Evolutionary conservation across 2,329 filamentous ascomycete species (phyloP), one percentile per base, ranked within the genome.

Genomic region (Sporothrix globosa): DNA sequence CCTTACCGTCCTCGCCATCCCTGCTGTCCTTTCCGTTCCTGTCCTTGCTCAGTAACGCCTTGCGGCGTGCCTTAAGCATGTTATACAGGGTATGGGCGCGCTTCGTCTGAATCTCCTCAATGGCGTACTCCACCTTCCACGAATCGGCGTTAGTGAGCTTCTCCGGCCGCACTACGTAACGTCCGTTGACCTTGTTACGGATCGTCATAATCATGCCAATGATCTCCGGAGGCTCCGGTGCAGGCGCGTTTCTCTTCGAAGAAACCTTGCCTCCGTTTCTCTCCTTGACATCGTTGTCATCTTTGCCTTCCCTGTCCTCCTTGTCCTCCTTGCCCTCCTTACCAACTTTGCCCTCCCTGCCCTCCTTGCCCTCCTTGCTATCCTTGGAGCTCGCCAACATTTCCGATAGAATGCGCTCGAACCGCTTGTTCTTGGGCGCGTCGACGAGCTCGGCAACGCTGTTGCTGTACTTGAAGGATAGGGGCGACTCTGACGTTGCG

Each of bases 71-170:
- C 60, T 69, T 69, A 53, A 74, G 56, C 69, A 72, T 44, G 21
- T 48, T 39, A 68, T 74, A 75, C 41, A 75, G 72, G 41, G 39
- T 56, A 4, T 11, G 19, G 13, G 71, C 71, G 2, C 72, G 72
- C 24, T 21, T 17, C 5, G 34, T 30, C 41, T 39, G 10, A 24
- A 75, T 75, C 50, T 74, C 91, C 60, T 86, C 84, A 63, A 97
- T 81, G 48, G 89, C 85, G 79, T 97, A 97, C 75, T 96, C 88
- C n/a, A 97, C 82, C 0, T 81, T 78, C 94, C 94, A 97, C 76
- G 73, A 88, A 71, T 77, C 78, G 6, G 11, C 24, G 17, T 75
- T 44, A 0, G 67, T 78, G 60, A 90, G 77, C 0, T 83, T 74
- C 1, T 80, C 73, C 0, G 93, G 91, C 3, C 93, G 88, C 0